phyloP scores from a whole-genome alignment of 1,139 yeast genomes.

The Zygosaccharomyces sapae region DNA sequence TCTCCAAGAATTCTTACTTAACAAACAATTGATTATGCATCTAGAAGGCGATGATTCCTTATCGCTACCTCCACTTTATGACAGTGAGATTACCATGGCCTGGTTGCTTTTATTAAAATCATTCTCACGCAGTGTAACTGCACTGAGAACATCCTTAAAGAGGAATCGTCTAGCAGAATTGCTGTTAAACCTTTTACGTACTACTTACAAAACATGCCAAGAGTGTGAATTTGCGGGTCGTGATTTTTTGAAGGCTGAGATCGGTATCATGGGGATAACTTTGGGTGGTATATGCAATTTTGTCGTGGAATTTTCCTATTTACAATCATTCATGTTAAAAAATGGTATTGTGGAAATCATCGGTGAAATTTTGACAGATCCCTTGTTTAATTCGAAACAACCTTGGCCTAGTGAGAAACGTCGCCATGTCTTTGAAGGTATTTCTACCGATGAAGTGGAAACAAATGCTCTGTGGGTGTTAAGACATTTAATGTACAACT shows the following conservation, averaged over 20 bases:
- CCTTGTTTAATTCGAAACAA: slow-evolving; percentile 34
- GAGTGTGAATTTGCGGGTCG: slow-evolving; percentile 32
- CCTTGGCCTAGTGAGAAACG: slow-evolving; percentile 12
- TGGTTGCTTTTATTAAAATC: slow-evolving; percentile 52
- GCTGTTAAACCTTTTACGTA: slow-evolving; percentile 42
- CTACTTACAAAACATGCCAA: slow-evolving; percentile 23
- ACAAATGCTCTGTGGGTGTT: slow-evolving; percentile 53
- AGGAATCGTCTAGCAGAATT: slow-evolving; percentile 52
- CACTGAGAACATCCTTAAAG: slow-evolving; percentile 64
- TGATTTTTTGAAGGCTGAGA: slow-evolving; percentile 36
- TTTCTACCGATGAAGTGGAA: slow-evolving; percentile 36
- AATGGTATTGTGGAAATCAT: slow-evolving; percentile 52
- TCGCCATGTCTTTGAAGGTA: slow-evolving; percentile 11
- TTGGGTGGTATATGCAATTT: slow-evolving; percentile 73
- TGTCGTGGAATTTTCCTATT: slow-evolving; percentile 74
- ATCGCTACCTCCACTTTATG: slow-evolving; percentile 27
- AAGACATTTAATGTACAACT: slow-evolving; percentile 51
- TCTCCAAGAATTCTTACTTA: slow-evolving; percentile 22
- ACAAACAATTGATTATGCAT: slow-evolving; percentile 16
- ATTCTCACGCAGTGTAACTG: slow-evolving; percentile 66
- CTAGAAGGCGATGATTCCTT: slow-evolving; percentile 8
- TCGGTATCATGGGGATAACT: slow-evolving; percentile 46
- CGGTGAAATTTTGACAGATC: slow-evolving; percentile 36
- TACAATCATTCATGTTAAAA: slow-evolving; percentile 54
- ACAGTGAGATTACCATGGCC: slow-evolving; percentile 25